phyloP scores from a whole-genome alignment of 1,139 yeast species.

The Blastobotrys elegans region DNA sequence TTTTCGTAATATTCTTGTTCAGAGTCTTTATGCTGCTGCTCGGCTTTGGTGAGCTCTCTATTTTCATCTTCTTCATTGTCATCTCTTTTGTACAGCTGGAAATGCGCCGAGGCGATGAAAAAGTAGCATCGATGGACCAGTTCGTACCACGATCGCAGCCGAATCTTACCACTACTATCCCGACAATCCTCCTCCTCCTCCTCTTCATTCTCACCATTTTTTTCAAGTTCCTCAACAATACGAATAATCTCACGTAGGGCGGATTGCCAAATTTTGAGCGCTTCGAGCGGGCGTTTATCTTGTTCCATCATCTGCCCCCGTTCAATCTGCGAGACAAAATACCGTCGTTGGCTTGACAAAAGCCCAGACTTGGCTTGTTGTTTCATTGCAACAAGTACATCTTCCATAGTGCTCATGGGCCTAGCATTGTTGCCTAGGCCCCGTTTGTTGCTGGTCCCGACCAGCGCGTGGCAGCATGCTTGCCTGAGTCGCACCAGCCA shows the following conservation, averaged over 20 bases:
- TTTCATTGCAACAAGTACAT: conserved; percentile 61
- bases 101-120: conserved; percentile 76
- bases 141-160: conserved; percentile 45
- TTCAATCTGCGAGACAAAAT: conserved; percentile 43
- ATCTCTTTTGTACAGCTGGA: conserved; percentile 43
- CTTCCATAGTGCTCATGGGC: conserved; percentile 49
- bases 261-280: conserved; percentile 43
- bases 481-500: conserved; percentile 72
- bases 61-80: conserved; percentile 14
- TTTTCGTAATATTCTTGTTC: conserved; percentile 50
- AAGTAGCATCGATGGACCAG: conserved; percentile 71
- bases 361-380: conserved; percentile 48
- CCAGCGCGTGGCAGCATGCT: conserved; percentile 77
- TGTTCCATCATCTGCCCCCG: conserved; percentile 64
- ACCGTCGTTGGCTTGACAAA: conserved; percentile 45
- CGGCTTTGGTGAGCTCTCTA: conserved; percentile 13
- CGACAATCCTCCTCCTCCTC: conserved; percentile 30
- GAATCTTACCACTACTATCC: neutral
- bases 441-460: conserved; percentile 43
- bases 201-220: conserved; percentile 18
- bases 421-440: conserved; percentile 23
- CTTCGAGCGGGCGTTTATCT: conserved; percentile 44
- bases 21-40: conserved; percentile 30
- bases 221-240: conserved; percentile 26
- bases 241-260: conserved; percentile 40